Percentiles rank a stretch among this genome's conserved stretches.
Evolutionary conservation across 192 early-diverging fungal species (phyloP).

Genomic region (Linnemannia schmuckeri): DNA sequence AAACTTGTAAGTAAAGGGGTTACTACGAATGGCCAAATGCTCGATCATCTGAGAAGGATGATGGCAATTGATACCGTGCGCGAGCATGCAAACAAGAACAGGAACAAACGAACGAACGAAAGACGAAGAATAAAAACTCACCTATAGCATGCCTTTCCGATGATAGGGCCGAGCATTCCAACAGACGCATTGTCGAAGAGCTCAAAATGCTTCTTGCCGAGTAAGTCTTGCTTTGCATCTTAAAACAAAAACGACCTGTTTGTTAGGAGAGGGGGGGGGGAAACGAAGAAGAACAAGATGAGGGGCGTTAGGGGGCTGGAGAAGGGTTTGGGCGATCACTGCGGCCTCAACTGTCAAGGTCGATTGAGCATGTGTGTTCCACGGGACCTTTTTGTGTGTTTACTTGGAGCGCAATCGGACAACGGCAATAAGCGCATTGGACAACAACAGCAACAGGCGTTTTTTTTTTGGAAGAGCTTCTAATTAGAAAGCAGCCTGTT

Average conservation of each 20-base stretch:
- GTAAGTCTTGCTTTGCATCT: conserved; percentile 25
- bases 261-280: background rate
- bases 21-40: background rate
- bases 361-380: background rate
- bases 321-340: background rate
- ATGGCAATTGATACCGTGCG: background rate
- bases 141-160: background rate
- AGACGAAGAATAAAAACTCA: background rate
- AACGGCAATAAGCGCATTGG: background rate
- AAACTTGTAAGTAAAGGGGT: conserved; percentile 34
- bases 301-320: background rate
- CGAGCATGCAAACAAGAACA: background rate
- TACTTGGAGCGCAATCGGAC: background rate
- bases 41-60: background rate
- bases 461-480: background rate
- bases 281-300: background rate
- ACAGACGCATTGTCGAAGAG: conserved; percentile 43
- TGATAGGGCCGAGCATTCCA: conserved; percentile 46
- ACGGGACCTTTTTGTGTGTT: background rate
- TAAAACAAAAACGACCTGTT: background rate
- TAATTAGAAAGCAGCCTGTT: no score
- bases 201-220: conserved; percentile 41
- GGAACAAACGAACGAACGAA: background rate
- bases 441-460: background rate
- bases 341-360: background rate